Evolutionary conservation across 2,329 filamentous ascomycete species (phyloP), one percentile per base, ranked within the genome.

Genomic region (Penicillium sp.): DNA sequence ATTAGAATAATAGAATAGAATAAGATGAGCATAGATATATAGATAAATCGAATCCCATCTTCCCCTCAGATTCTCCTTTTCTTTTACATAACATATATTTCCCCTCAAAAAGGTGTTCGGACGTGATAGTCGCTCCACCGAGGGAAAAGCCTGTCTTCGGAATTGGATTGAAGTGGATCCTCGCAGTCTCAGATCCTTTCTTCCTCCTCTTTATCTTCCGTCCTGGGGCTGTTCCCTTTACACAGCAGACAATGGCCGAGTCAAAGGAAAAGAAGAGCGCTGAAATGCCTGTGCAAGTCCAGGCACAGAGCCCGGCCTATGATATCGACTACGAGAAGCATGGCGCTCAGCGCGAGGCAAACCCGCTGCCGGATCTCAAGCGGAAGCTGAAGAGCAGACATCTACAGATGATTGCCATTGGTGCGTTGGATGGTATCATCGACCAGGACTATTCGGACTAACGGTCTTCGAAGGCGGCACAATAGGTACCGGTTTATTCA

Each of bases 341-440:
- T 60, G 62, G 66, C 43, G 65, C 64, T 15, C 53, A 54, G 43
- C 67, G 53, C 68, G 50, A 76, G 71, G 58, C 91, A 81, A 37
- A 84, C 82, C 38, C 81, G 82, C 58, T 84, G 53, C 66, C 68
- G 3, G 64, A 70, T 47, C 77, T 97, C 52, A 82, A 87, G 52
- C 78, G 89, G 63, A 86, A 84, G 71, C 72, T 95, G 61, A 94
- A 94, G 72, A 85, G 84, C 24, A 77, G 89, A 42, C 93, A 98
- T 74, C 67, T 97, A 66, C 91, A 97, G 74, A 97, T 97, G 91
- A 97, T 97, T 75, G 93, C 93, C 24, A 95, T 97, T 60, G 90
- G 89, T 64, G 87, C 86, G 47, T 90, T 4, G 17, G 8, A 17
- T 32, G 34, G 13, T 37, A n/a, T 34, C 22, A 17, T 44, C 17